These are phyloP conservation scores for Yueomyces sinensis DNA, from an alignment of 805 yeast genomes.

Conservation along the genomic window DNA sequence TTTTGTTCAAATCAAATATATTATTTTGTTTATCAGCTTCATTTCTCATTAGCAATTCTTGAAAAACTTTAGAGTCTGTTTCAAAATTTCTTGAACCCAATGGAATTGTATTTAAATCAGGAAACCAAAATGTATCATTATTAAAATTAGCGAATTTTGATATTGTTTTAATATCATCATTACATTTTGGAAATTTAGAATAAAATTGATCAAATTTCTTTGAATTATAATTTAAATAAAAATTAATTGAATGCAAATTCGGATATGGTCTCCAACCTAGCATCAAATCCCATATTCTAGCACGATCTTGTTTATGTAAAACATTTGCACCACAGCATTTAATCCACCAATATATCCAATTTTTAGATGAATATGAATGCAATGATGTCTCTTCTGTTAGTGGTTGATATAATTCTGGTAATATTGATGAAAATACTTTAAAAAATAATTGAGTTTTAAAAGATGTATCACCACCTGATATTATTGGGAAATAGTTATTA, in stretches of 20 bases:
- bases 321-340: conserved; percentile 82
- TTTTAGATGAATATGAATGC: conserved; percentile 39
- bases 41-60: conserved; percentile 17
- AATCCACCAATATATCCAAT: conserved; percentile 93
- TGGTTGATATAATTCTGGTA: conserved; percentile 67
- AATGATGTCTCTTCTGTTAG: conserved; percentile 71
- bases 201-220: conserved; percentile 21
- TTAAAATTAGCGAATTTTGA: conserved; percentile 2
- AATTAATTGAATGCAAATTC: conserved; percentile 17
- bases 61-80: conserved; percentile 19
- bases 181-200: conserved; percentile 1
- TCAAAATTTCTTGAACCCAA: conserved; percentile 15
- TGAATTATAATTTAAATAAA: conserved; percentile 23
- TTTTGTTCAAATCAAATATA: conserved; percentile 1
- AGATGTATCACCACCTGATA: conserved; percentile 23
- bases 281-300: conserved; percentile 78
- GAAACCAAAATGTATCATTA: conserved; percentile 26
- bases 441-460: conserved; percentile 31
- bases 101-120: conserved; percentile 19
- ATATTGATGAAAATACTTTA: conserved; percentile 44
- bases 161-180: conserved; percentile 3
- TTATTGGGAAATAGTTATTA: conserved; percentile 19
- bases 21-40: conserved; percentile 1
- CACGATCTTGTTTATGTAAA: conserved; percentile 70
- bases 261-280: conserved; percentile 58